These are phyloP conservation scores for Triglochin maritima DNA, from an alignment of 106 monocot species.

Conservation along the genomic window DNA sequence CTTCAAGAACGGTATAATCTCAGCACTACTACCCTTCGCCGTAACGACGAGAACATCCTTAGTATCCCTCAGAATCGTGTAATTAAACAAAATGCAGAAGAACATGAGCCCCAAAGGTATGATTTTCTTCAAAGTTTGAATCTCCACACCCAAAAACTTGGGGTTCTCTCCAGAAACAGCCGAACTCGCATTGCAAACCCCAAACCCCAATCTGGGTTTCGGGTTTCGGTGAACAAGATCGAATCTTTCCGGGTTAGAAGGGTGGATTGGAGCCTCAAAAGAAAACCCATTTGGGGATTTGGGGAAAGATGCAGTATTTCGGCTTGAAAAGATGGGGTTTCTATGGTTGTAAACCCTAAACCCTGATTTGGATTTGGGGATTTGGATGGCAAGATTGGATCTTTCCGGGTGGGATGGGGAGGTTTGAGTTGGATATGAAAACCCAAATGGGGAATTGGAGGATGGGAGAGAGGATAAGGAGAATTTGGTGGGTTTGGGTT, in stretches of 20 bases:
- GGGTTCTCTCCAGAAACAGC: conserved; percentile 28
- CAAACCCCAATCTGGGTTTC: background rate
- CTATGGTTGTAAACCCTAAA: conserved; percentile 1
- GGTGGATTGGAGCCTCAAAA: background rate
- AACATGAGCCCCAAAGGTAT: conserved; percentile 84
- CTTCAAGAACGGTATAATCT: conserved; percentile 95
- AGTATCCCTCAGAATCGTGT: conserved; percentile 85
- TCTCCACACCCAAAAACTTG: conserved; percentile 72
- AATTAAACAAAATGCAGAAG: conserved; percentile 98
- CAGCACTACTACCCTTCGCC: conserved; percentile 91
- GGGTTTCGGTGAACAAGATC: background rate
- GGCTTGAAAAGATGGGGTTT: no score
- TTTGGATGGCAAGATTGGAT: background rate
- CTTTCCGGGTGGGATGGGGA: background rate
- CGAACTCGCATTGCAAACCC: conserved; percentile 18
- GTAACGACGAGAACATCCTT: conserved; percentile 95
- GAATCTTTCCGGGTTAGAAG: background rate
- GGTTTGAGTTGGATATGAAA: background rate
- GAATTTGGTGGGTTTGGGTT: background rate
- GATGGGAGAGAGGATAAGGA: background rate
- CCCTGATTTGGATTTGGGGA: no score
- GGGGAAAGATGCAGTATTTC: background rate
- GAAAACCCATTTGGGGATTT: conserved; percentile 9
- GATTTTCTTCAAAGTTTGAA: conserved; percentile 75
- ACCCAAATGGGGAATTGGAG: background rate